Evolutionary conservation across 2,329 filamentous ascomycete genomes (phyloP), one percentile per base, ranked within the genome.

Genomic region (Hortaea sp.): DNA sequence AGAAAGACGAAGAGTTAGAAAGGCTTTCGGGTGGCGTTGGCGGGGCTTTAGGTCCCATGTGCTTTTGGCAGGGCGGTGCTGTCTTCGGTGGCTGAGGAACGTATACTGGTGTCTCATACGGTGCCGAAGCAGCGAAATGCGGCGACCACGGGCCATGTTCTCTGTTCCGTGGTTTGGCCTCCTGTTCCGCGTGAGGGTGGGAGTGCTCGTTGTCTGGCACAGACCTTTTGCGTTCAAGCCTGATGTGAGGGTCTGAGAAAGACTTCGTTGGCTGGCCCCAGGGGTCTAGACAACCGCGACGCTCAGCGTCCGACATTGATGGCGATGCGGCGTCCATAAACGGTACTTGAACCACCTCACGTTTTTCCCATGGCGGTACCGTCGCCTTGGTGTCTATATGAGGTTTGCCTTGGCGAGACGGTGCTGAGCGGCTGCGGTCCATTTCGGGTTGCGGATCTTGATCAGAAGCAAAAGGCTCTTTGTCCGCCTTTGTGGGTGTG

Each of bases 1-100:
- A 20, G 7, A 42, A 39, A 27, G 41, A 28, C n/a, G 41, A 42
- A 27, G 39, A 40, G 34, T 42, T 41, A 13, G 40, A 49, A 13
- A 32, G n/a, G 38, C 48, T 53, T 7, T 55, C 45, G 13, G 54
- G 51, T 28, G 54, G 53, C 12, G 49, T 41, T 43, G 48, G 49
- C 7, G 53, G 51, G 5, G 44, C 41, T 37, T 41, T 49, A 31
- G 47, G 9, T 20, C 20, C 20, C 20, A 20, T 20, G 20, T 20
- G 20, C 44, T 44, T 27, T 44, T 44, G 35, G 44, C 35, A 32
- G 7, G 39, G 41, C 7, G 45, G 11, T 7, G 45, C 29, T 11
- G 38, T 34, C 34, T 41, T 50, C 11, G 48, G 35, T 13, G 35
- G 45, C 11, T 45, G 37, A 12, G 50, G 46, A 5, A 50, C 39